phyloP scores from a whole-genome alignment of 2,329 filamentous ascomycete species.

The Macrophomina phaseolina region DNA sequence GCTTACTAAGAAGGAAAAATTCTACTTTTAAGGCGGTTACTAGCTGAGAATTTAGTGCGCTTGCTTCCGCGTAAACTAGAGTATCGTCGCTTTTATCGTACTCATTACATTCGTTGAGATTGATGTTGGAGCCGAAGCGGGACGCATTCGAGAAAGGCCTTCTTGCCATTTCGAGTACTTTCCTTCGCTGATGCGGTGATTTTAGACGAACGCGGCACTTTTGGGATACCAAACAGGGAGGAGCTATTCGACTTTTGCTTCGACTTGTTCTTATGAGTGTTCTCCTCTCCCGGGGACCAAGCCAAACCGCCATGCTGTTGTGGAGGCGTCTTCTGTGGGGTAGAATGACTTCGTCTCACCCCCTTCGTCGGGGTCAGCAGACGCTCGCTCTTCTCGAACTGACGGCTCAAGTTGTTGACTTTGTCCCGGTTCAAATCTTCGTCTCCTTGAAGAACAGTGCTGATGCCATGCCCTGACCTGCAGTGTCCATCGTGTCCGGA shows the following conservation, averaged over 20 bases:
- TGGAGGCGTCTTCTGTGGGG: conserved; percentile 59
- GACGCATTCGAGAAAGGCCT: conserved; percentile 70
- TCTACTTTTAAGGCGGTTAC: too few species aligned
- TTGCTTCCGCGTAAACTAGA: too few species aligned
- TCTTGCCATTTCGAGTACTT: conserved; percentile 67
- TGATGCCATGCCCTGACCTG: conserved; percentile 78
- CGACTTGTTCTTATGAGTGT: conserved; percentile 78
- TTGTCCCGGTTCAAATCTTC: conserved; percentile 73
- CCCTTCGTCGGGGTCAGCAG: conserved; percentile 67
- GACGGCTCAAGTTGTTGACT: conserved; percentile 54
- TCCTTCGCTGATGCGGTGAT: conserved; percentile 89
- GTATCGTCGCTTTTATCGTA: conserved; percentile 48
- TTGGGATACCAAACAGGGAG: conserved; percentile 74
- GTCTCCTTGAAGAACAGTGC: conserved; percentile 83
- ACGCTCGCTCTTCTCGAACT: conserved; percentile 64
- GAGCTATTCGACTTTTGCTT: conserved; percentile 90
- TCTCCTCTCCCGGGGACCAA: conserved; percentile 72
- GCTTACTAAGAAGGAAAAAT: too few species aligned
- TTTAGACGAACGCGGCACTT: conserved; percentile 96
- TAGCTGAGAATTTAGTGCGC: too few species aligned
- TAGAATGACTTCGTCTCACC: conserved; percentile 44
- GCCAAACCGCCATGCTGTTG: conserved; percentile 34
- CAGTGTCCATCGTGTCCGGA: conserved; percentile 59
- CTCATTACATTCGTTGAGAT: conserved; percentile 64
- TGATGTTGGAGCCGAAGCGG: conserved; percentile 77